phyloP scores from a whole-genome alignment of 2,329 filamentous ascomycete genomes.

The Apiospora saccharicola region DNA sequence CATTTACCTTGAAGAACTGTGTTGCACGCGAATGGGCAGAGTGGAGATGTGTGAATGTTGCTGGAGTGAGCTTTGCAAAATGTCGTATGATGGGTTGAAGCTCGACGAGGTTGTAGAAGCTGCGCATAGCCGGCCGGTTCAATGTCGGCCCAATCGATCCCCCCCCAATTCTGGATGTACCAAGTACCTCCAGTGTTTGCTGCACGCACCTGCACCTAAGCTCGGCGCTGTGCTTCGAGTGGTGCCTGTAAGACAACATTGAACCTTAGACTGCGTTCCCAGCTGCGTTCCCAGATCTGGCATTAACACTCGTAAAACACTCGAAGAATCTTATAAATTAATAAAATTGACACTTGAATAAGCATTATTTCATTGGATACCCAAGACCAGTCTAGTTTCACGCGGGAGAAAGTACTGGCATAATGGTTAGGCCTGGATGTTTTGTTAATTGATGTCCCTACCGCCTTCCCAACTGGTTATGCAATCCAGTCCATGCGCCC shows the following conservation, averaged over 20 bases:
- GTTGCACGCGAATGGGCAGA: constrained; percentile 34
- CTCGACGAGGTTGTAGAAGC: constrained; percentile 9
- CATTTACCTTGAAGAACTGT: not conserved
- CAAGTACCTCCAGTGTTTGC: not conserved
- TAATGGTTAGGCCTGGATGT: too few relatives aligned
- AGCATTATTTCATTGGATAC: not conserved
- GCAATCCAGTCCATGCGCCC: not conserved
- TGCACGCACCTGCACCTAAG: too few relatives aligned
- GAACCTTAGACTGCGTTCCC: too few relatives aligned
- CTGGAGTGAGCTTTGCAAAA: constrained; percentile 16
- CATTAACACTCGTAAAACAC: not conserved
- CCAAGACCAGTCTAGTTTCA: too few relatives aligned
- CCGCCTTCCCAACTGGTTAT: not conserved
- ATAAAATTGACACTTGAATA: not conserved
- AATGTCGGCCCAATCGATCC: not conserved
- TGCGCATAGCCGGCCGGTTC: constrained; percentile 18
- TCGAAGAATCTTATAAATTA: not conserved
- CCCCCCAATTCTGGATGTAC: not conserved
- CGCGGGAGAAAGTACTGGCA: too few relatives aligned
- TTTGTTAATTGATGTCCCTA: not conserved
- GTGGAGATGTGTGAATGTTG: constrained; percentile 24
- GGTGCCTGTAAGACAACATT: too few relatives aligned
- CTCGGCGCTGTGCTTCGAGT: too few relatives aligned
- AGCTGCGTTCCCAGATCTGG: not conserved
- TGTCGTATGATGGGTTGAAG: constrained; percentile 21